These are phyloP conservation scores for Penicillium sp. DNA, from an alignment of 2,329 filamentous ascomycete species.

Conservation along the genomic window DNA sequence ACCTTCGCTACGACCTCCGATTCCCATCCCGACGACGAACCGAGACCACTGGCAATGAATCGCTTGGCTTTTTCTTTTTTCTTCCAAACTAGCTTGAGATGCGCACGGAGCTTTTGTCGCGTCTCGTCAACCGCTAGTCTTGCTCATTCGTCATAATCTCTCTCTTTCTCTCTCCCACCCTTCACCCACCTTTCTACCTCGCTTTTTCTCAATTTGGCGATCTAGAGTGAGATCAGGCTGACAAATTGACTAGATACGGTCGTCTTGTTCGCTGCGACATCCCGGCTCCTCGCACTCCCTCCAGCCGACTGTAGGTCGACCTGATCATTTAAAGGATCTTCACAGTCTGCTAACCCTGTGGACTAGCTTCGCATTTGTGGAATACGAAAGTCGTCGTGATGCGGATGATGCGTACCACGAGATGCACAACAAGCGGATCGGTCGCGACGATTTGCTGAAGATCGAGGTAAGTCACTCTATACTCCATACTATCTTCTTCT, in stretches of 20 bases:
- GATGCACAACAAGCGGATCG: constrained; percentile 99
- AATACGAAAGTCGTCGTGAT: constrained; percentile 97
- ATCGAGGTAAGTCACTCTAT: constrained; percentile 73
- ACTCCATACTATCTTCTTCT: not conserved
- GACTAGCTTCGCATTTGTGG: constrained; percentile 88
- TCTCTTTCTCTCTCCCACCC: not conserved
- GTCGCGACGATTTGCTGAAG: constrained; percentile 91
- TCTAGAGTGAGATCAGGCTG: constrained; percentile 30
- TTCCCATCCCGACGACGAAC: constrained; percentile 21
- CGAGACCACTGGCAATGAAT: constrained; percentile 7
- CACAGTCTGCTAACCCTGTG: constrained; percentile 3
- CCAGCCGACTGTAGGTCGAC: constrained; percentile 84
- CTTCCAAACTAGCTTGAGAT: constrained; percentile 6
- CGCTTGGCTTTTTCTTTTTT: constrained; percentile 5
- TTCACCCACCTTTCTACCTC: not conserved
- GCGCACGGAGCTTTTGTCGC: constrained; percentile 3
- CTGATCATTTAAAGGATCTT: constrained; percentile 21
- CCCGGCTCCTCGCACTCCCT: constrained; percentile 88
- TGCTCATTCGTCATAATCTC: constrained; percentile 17
- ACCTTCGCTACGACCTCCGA: constrained; percentile 34
- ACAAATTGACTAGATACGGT: constrained; percentile 72
- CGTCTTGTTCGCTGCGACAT: constrained; percentile 98
- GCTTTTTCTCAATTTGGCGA: not conserved
- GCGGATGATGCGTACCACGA: constrained; percentile 99
- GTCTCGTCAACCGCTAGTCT: constrained; percentile 7